Base-by-base conservation (phyloP, 441 rosid genomes). In the Jatropha multifida region DNA sequence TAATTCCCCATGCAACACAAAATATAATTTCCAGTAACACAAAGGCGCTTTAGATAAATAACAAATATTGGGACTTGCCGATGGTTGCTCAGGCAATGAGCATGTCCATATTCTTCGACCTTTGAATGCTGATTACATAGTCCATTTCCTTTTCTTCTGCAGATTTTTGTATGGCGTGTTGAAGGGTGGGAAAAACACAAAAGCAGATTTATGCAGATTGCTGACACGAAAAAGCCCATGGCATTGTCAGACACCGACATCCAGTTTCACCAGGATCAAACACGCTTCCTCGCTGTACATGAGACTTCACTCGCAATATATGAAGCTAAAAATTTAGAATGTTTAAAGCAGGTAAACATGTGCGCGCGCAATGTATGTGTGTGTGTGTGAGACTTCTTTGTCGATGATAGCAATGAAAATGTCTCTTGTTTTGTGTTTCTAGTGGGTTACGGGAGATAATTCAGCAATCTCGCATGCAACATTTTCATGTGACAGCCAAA, bases 231-330 rank as follows among this genome's bases (percentile, higher is more conserved):
- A 58, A 72, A 58, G 52, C 72, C 80, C 0, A 55, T 27, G 68
- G 71, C 75, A 15, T 56, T 40, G 18, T 73, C 81, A 9, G 89
- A 88, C 66, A 85, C 85, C 9, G 68, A 71, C 27, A 77, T 90
- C 72, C 90, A 88, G 75, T 86, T 88, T 77, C 91, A 87, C 74
- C 79, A 51, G 68, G 87, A 88, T 72, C 88, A 90, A 68, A 78
- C 40, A 54, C 88, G 72, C 42, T 82, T 88, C 82, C 89, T 90
- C 46, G 81, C 76, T 26, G 87, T 84, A 3, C 83, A 86, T 26
- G 81, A 81, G 63, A 78, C 80, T 55, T 86, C 72, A 48, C 83
- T 90, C 15, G 81, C 89, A 27, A 77, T 90, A 63, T 85, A 84
- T 41, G 87, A 86, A 65, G 79, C 88, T 37, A 72, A 73, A 44